phyloP scores from a whole-genome alignment of 1,139 yeast species.

The Sugiyamaella novakii region DNA sequence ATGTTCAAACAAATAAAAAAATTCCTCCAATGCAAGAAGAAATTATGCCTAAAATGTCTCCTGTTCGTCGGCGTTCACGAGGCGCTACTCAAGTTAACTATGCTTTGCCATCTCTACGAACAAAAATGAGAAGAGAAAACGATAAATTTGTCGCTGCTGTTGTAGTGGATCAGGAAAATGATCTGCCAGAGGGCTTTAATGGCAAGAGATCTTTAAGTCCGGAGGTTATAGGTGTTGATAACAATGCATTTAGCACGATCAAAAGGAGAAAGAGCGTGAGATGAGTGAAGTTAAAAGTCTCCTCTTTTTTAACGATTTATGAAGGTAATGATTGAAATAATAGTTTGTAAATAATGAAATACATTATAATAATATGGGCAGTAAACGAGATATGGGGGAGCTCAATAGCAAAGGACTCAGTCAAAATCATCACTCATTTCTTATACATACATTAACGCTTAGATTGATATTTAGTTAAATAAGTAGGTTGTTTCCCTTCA shows the following conservation, averaged over 20 bases:
- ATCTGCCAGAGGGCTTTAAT: neutral
- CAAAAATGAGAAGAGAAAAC: conserved; percentile 71
- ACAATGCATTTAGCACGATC: neutral
- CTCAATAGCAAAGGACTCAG: too few relatives aligned
- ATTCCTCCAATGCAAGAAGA: conserved; percentile 8
- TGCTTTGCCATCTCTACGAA: conserved; percentile 65
- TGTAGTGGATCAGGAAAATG: conserved; percentile 16
- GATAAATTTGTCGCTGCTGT: conserved; percentile 61
- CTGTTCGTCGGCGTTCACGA: conserved; percentile 29
- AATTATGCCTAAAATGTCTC: conserved; percentile 12
- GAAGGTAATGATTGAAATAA: conserved; percentile 12
- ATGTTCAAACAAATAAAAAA: conserved; percentile 8
- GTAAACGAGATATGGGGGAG: too few relatives aligned
- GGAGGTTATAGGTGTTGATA: neutral
- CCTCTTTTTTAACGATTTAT: conserved; percentile 2
- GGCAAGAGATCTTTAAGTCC: conserved; percentile 6
- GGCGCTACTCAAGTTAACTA: conserved; percentile 52
- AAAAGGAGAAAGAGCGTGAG: conserved; percentile 11
- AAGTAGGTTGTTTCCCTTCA: conserved; percentile 32
- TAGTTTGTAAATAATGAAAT: conserved; percentile 10
- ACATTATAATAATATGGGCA: too few relatives aligned
- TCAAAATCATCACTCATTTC: neutral
- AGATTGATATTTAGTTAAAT: conserved; percentile 30
- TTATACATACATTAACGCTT: conserved; percentile 13
- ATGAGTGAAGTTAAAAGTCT: neutral